These are phyloP conservation scores for Macrophomina tecta DNA, from an alignment of 2,329 filamentous ascomycete species.

Conservation along the genomic window DNA sequence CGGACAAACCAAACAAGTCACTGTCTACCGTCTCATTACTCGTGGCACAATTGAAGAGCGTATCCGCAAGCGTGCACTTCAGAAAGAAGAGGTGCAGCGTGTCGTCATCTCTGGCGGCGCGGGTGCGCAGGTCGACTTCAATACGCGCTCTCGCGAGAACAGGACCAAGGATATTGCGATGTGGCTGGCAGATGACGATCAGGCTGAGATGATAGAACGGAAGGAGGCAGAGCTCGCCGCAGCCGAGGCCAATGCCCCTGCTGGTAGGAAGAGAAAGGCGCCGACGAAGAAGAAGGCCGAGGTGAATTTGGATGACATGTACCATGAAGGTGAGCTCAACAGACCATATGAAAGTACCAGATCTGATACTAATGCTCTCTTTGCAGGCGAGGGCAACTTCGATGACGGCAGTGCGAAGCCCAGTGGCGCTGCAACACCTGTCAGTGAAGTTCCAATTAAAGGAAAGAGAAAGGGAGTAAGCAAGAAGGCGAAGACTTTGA, in stretches of 20 bases:
- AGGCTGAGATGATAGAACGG: conserved; percentile 90
- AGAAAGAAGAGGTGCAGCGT: conserved; percentile 98
- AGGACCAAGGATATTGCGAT: conserved; percentile 97
- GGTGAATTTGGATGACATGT: conserved; percentile 89
- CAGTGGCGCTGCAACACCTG: conserved; percentile 84
- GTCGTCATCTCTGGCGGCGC: conserved; percentile 92
- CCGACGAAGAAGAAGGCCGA: conserved; percentile 60
- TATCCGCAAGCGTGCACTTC: conserved; percentile 92
- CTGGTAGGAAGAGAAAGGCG: conserved; percentile 61
- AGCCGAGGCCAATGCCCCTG: conserved; percentile 59
- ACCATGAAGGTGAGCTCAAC: conserved; percentile 85
- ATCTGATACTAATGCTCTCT: conserved; percentile 33
- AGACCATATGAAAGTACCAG: neutral
- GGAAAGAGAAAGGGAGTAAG: conserved; percentile 63
- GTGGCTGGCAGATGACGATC: conserved; percentile 98
- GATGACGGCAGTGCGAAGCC: conserved; percentile 82
- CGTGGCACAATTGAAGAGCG: conserved; percentile 96
- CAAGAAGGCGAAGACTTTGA: conserved; percentile 60
- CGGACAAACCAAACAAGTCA: conserved; percentile 93
- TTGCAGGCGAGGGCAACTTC: conserved; percentile 89
- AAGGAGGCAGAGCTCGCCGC: conserved; percentile 85
- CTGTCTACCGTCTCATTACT: conserved; percentile 96
- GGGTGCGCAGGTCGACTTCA: conserved; percentile 90
- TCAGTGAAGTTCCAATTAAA: conserved; percentile 52
- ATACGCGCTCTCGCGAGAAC: conserved; percentile 87